These are phyloP conservation scores for Mangifera indica DNA, from an alignment of 345 rosid species.

Conservation along the genomic window DNA sequence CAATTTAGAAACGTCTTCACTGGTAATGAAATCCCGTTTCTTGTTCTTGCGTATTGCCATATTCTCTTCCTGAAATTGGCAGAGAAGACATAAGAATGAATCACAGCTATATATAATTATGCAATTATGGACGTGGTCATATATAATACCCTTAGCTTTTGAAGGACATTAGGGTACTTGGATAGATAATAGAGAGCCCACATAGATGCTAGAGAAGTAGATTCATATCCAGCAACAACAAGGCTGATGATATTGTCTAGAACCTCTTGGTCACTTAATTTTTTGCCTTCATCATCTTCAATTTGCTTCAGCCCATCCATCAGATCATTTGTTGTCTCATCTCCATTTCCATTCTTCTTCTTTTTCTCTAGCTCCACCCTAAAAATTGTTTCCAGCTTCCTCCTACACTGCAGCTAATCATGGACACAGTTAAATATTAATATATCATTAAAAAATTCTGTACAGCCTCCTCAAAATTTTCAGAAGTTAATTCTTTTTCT, in stretches of 20 bases:
- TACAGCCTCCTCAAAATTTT: no score
- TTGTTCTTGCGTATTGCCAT: conserved; percentile 23
- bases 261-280: conserved; percentile 40
- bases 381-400: conserved; percentile 27
- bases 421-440: not conserved
- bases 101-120: not conserved
- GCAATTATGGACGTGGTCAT: not conserved
- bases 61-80: conserved; percentile 36
- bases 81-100: not conserved
- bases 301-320: conserved; percentile 43
- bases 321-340: conserved; percentile 24
- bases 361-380: conserved; percentile 29
- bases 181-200: conserved; percentile 46
- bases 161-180: conserved; percentile 33
- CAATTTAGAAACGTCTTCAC: conserved; percentile 34
- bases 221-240: conserved; percentile 32
- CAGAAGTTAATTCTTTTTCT: no score
- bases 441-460: no score
- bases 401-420: conserved; percentile 23
- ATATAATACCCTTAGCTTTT: conserved; percentile 25
- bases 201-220: conserved; percentile 32
- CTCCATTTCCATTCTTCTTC: conserved; percentile 14
- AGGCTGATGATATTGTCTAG: conserved; percentile 36
- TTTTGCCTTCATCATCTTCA: conserved; percentile 35
- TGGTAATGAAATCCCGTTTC: conserved; percentile 33